A percentile compares a stretch with the other conserved stretches of the same genome.
These are phyloP conservation scores for Populus ilicifolia DNA, from an alignment of 345 rosid genomes.

Conservation along the genomic window DNA sequence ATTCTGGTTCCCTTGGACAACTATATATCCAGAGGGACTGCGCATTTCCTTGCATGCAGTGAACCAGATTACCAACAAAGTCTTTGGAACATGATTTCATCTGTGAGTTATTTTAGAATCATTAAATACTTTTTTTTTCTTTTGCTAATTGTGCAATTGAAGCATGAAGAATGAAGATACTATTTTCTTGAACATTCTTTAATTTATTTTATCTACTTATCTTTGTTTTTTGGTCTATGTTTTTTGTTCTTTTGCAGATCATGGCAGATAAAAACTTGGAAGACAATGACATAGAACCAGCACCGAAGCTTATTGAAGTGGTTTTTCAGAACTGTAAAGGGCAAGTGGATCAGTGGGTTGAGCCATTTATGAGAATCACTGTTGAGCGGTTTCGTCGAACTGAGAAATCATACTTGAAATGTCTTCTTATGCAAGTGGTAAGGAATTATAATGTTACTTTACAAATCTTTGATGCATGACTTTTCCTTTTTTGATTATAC, in stretches of 20 bases:
- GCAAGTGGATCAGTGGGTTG: conserved; percentile 97
- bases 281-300: conserved; percentile 86
- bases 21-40: conserved; percentile 90
- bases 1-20: conserved; percentile 97
- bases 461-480: neutral
- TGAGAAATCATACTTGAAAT: conserved; percentile 77
- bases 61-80: conserved; percentile 96
- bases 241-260: conserved; percentile 40
- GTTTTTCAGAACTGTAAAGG: conserved; percentile 97
- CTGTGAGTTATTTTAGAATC: conserved; percentile 47
- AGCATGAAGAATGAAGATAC: neutral
- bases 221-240: neutral
- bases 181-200: neutral
- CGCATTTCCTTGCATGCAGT: conserved; percentile 80
- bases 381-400: conserved; percentile 74
- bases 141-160: neutral
- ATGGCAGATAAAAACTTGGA: conserved; percentile 83
- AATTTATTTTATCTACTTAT: neutral
- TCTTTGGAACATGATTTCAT: conserved; percentile 85
- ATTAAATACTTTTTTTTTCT: neutral
- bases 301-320: conserved; percentile 97
- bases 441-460: conserved; percentile 15
- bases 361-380: conserved; percentile 84
- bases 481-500: neutral
- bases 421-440: conserved; percentile 98